Evolutionary conservation across 345 rosid species (phyloP), one percentile per base, ranked within the genome.

Genomic region (Eucalyptus virginea): DNA sequence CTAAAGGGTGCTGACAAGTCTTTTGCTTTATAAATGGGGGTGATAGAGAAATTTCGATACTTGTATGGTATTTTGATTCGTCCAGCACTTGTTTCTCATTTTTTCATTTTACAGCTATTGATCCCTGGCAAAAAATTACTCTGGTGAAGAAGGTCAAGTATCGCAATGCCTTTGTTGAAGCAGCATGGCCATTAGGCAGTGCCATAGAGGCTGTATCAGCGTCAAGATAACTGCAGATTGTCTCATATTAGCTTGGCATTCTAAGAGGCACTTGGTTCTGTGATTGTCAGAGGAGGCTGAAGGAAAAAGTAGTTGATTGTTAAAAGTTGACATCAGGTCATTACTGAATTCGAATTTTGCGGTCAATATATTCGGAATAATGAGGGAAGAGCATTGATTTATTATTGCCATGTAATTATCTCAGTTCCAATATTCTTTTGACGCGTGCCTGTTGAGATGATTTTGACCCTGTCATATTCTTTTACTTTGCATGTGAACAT

Each of bases 121-220:
- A 95, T 92, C 94, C 96, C 51, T 90, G 95, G 92, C 99, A 97
- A 91, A 90, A 95, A 86, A 95, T 98, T 87, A 98, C 97, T 47
- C 90, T 98, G 91, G 98, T 96, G 88, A 98, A 98, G 95, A 89
- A 98, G 91, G 94, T 98, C 56, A 90, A 94, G 90, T 98, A 97
- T 80, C 93, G 94, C 12, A 91, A 93, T 72, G 88, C 94, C 80
- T 93, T 93, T 2, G 99, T 97, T n/a, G 99, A 97, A 93, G 99
- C 99, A 51, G 98, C 99, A 21, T 98, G 99, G 99, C 99, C 99
- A 30, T 91, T 98, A 18, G 99, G 99, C 92, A 98, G 99, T 60
- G 99, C 99, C 90, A 97, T 98, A 28, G 99, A 97, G 92, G 99
- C 99, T 23, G 92, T 97, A 21, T 98, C 99, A 77, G 89, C 95